Percentiles rank a stretch among this genome's conserved stretches.
phyloP scores from a whole-genome alignment of 176 grass and related monocot species.

The Coix lacrymajobi region DNA sequence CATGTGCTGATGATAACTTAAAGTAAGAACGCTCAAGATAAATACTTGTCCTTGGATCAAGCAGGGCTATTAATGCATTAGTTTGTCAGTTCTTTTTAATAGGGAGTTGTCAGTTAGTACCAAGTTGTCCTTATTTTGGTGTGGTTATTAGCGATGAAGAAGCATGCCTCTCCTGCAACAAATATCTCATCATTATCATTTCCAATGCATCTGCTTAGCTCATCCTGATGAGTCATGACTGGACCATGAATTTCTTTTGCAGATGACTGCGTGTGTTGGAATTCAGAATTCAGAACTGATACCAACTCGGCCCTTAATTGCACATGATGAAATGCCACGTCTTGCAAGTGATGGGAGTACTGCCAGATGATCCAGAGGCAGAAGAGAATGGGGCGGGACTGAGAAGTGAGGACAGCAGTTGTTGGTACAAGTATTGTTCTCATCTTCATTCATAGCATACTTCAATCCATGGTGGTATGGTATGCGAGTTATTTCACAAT shows the following conservation, averaged over 20 bases:
- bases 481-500: neutral
- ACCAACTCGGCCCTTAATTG: constrained; percentile 13
- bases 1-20: constrained; percentile 22
- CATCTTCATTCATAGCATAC: constrained; percentile 1
- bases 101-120: neutral
- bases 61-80: neutral
- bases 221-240: constrained; percentile 25
- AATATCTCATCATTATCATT: neutral
- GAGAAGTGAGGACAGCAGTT: neutral
- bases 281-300: neutral
- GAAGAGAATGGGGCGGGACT: constrained; percentile 4
- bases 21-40: neutral
- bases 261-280: constrained; percentile 5
- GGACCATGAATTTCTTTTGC: neutral
- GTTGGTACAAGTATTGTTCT: constrained; percentile 25
- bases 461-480: neutral
- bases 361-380: constrained; percentile 16
- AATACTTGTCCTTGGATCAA: neutral
- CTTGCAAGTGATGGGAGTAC: neutral
- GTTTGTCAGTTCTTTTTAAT: neutral
- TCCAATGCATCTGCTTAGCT: constrained; percentile 5
- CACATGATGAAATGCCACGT: constrained; percentile 8
- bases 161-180: constrained; percentile 1
- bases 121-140: constrained; percentile 5
- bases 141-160: neutral